Evolutionary conservation across 2,329 filamentous ascomycete genomes (phyloP).

Genomic region (Paradendryphiella salina): DNA sequence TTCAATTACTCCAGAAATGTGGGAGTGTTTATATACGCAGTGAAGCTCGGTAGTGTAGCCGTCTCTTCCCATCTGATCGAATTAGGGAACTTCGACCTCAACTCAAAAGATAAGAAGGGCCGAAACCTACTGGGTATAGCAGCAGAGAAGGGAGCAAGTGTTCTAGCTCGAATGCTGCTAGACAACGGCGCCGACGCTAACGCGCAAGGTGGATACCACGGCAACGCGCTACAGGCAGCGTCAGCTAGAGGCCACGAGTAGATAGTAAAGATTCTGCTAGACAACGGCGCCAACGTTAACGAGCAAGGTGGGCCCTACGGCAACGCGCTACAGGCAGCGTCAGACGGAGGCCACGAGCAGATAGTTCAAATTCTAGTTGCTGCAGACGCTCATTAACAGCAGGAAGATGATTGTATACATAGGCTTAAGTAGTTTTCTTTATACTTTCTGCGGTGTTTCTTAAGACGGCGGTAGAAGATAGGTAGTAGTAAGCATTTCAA

Average conservation of each 20-base stretch:
- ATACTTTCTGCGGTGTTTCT: too few species aligned
- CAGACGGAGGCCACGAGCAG: neutral
- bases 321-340: neutral
- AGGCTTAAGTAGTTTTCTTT: too few species aligned
- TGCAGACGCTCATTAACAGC: neutral
- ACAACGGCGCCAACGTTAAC: neutral
- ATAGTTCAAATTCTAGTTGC: neutral
- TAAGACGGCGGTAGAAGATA: too few species aligned
- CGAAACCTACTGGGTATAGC: constrained; percentile 9
- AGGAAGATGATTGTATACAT: neutral
- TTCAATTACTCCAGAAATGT: constrained; percentile 10
- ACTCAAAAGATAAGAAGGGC: constrained; percentile 5
- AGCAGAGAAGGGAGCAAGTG: neutral
- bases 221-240: neutral
- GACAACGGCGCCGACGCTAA: neutral
- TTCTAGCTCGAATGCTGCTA: neutral
- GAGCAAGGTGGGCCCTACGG: neutral
- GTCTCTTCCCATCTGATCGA: neutral
- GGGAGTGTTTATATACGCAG: neutral
- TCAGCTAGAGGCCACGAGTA: neutral
- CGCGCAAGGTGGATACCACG: neutral
- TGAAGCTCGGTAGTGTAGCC: neutral
- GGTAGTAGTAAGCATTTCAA: too few species aligned
- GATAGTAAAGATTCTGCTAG: neutral
- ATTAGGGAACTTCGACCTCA: neutral